These are phyloP conservation scores for Malassezia brasiliensis DNA, from an alignment of 1,284 basidiomycete genomes.

Conservation along the genomic window DNA sequence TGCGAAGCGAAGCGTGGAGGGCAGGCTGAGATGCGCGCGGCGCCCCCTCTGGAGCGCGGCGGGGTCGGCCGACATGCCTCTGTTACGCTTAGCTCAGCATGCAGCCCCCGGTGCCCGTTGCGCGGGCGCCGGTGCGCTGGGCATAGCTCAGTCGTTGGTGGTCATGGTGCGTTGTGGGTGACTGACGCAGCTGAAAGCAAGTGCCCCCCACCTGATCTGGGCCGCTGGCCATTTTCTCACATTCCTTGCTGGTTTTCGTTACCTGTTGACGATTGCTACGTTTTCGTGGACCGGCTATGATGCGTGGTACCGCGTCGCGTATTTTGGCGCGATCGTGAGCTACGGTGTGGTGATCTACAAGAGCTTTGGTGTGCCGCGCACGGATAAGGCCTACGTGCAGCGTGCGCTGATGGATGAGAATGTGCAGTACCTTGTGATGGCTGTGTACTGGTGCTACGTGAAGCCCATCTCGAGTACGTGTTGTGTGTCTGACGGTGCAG, in stretches of 20 bases:
- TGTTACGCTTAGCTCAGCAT: background rate
- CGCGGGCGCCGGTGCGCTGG: background rate
- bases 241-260: slow-evolving; percentile 43
- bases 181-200: slow-evolving; percentile 17
- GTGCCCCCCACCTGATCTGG: slow-evolving; percentile 47
- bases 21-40: background rate
- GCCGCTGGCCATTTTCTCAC: slow-evolving; percentile 46
- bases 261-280: slow-evolving; percentile 30
- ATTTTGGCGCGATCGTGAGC: slow-evolving; percentile 45
- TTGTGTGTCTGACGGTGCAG: slow-evolving; percentile 6
- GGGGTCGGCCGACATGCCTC: background rate
- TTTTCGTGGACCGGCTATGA: slow-evolving; percentile 28
- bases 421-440: slow-evolving; percentile 47
- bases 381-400: slow-evolving; percentile 45
- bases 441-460: slow-evolving; percentile 48
- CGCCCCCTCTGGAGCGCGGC: background rate
- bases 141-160: background rate
- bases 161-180: background rate
- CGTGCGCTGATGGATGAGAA: slow-evolving; percentile 48
- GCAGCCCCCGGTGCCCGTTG: background rate
- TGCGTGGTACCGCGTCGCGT: slow-evolving; percentile 42
- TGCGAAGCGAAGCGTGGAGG: too few species aligned
- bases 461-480: slow-evolving; percentile 43
- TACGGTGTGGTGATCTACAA: slow-evolving; percentile 49
- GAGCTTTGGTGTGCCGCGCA: slow-evolving; percentile 43